phyloP scores from a whole-genome alignment of 2,329 filamentous ascomycete species.

The Aspergillus sp. region DNA sequence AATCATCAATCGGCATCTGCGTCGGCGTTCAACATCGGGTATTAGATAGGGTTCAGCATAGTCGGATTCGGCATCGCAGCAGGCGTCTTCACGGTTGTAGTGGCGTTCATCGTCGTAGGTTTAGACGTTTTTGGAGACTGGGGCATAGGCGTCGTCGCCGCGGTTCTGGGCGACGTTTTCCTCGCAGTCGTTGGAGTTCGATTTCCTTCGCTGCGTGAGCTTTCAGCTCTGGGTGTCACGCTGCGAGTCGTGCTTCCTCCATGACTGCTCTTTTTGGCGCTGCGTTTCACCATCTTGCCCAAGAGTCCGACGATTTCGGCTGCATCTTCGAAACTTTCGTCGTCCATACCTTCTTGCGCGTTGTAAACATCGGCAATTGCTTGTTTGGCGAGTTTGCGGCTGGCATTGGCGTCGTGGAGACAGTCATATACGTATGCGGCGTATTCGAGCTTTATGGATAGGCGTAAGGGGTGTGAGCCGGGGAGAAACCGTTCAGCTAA shows the following conservation, averaged over 20 bases:
- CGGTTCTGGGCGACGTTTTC: conserved; percentile 10
- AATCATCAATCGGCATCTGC: background rate
- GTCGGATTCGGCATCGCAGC: conserved; percentile 31
- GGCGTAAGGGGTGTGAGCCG: conserved; percentile 82
- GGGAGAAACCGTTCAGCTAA: conserved; percentile 76
- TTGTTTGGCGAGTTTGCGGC: conserved; percentile 73
- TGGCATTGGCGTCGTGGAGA: conserved; percentile 74
- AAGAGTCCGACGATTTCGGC: conserved; percentile 83
- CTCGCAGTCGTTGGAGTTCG: conserved; percentile 24
- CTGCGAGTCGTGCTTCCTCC: conserved; percentile 28
- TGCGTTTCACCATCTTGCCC: conserved; percentile 84
- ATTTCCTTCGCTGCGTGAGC: conserved; percentile 33
- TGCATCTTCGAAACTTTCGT: conserved; percentile 91
- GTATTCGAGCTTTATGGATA: conserved; percentile 91
- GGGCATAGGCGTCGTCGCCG: conserved; percentile 6
- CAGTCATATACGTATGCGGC: conserved; percentile 93
- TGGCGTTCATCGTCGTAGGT: conserved; percentile 1
- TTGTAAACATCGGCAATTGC: conserved; percentile 91
- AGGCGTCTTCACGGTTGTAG: conserved; percentile 1
- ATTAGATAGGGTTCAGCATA: conserved; percentile 39
- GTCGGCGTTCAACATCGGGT: background rate
- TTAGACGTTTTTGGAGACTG: conserved; percentile 4
- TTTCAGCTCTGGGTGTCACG: conserved; percentile 26
- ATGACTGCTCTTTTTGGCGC: conserved; percentile 44
- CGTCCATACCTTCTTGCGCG: conserved; percentile 87